These are phyloP conservation scores for Passiflora organensis DNA, from an alignment of 345 rosid genomes.

Conservation along the genomic window DNA sequence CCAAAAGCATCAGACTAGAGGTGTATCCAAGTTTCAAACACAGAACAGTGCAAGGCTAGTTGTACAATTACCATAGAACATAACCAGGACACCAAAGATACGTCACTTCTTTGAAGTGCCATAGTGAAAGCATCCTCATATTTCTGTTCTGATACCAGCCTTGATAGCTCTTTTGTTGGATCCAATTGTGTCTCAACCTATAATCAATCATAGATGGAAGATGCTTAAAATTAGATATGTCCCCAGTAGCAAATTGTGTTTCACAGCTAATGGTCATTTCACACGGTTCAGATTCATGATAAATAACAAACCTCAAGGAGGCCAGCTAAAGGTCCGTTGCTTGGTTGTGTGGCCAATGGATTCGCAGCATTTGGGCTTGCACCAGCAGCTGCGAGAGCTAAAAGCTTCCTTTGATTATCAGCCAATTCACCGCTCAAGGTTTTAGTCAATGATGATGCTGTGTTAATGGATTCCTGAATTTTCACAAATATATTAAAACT, in stretches of 20 bases:
- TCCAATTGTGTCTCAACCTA: conserved; percentile 71
- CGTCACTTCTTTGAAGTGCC: conserved; percentile 79
- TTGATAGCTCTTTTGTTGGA: conserved; percentile 63
- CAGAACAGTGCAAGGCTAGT: background rate
- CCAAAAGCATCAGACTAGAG: background rate
- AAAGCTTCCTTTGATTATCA: conserved; percentile 64
- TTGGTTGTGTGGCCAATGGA: conserved; percentile 49
- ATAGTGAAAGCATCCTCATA: conserved; percentile 73
- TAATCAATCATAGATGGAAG: conserved; percentile 13
- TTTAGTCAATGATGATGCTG: conserved; percentile 63
- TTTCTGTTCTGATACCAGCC: conserved; percentile 59
- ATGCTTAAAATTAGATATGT: background rate
- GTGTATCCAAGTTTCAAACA: conserved; percentile 1
- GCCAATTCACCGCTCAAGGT: conserved; percentile 72
- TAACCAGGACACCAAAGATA: conserved; percentile 78
- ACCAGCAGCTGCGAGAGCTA: conserved; percentile 67
- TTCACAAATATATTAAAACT: background rate
- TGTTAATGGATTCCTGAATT: conserved; percentile 69
- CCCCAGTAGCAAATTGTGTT: background rate
- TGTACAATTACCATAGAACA: conserved; percentile 59
- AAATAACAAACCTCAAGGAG: conserved; percentile 50
- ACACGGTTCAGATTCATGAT: background rate
- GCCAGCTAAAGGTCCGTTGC: conserved; percentile 60
- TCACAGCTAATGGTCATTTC: background rate
- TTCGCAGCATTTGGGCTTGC: conserved; percentile 47